A percentile compares a stretch with the other conserved stretches of the same genome.
Evolutionary conservation across 345 rosid species (phyloP).

Genomic region (Sisymbrium irio): DNA sequence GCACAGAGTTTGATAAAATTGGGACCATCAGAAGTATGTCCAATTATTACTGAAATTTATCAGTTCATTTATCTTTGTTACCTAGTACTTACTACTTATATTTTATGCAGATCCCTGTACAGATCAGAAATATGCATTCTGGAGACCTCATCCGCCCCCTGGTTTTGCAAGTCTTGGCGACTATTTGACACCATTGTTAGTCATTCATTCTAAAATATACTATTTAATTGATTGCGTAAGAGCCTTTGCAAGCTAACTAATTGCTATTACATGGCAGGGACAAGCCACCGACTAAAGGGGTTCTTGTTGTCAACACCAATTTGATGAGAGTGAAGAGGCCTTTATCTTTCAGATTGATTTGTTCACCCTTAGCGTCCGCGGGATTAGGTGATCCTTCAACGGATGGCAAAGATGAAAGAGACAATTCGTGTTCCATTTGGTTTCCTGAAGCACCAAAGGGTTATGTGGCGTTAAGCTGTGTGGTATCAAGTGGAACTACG

Average conservation of each 20-base stretch:
- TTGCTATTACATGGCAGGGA: conserved; percentile 60
- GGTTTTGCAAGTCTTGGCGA: conserved; percentile 98
- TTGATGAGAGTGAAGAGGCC: conserved; percentile 80
- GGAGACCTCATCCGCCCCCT: conserved; percentile 94
- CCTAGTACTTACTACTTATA: conserved; percentile 28
- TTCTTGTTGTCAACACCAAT: conserved; percentile 79
- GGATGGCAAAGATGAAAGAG: conserved; percentile 33
- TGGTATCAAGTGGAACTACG: conserved; percentile 62
- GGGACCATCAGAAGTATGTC: conserved; percentile 73
- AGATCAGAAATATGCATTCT: conserved; percentile 72
- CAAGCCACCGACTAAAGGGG: conserved; percentile 95
- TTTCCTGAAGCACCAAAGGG: conserved; percentile 91
- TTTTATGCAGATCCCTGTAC: conserved; percentile 53
- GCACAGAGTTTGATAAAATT: conserved; percentile 92
- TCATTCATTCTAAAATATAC: conserved; percentile 20
- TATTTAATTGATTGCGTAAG: neutral
- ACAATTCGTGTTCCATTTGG: conserved; percentile 68
- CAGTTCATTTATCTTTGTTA: conserved; percentile 16
- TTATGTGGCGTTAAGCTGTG: conserved; percentile 85
- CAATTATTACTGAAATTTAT: conserved; percentile 7
- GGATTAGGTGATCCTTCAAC: conserved; percentile 37
- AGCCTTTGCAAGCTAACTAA: conserved; percentile 20
- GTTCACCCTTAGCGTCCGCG: conserved; percentile 53
- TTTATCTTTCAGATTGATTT: conserved; percentile 66
- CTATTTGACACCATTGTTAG: conserved; percentile 87